Conservation (phyloP, 2,329 filamentous ascomycete genomes). For the Sordariomycetes sp. region DNA sequence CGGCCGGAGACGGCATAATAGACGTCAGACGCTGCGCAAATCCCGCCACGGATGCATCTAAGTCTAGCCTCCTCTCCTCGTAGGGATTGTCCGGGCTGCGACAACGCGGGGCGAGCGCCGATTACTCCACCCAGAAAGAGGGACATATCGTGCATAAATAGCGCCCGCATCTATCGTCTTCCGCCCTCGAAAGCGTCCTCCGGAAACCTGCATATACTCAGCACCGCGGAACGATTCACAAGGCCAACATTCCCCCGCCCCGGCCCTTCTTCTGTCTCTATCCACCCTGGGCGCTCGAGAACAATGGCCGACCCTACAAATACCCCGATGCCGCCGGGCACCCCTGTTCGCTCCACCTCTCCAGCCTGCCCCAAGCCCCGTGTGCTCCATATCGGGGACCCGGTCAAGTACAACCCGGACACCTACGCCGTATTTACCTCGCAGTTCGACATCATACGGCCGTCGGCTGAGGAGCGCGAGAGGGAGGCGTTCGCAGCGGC, state of each 20-base stretch:
- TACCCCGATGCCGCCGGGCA: constrained; percentile 29
- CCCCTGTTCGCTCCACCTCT: constrained; percentile 20
- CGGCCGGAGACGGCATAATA: too few relatives aligned
- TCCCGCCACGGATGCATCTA: too few relatives aligned
- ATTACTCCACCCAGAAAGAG: background rate
- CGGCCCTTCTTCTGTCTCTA: too few relatives aligned
- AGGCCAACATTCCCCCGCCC: background rate
- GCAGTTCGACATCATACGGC: constrained; percentile 39
- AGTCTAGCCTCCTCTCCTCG: too few relatives aligned
- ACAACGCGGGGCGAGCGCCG: background rate
- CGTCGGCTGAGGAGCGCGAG: constrained; percentile 36
- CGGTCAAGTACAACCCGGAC: constrained; percentile 35
- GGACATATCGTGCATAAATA: background rate
- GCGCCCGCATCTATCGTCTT: background rate
- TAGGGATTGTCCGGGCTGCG: too few relatives aligned
- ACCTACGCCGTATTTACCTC: constrained; percentile 31
- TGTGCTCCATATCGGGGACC: constrained; percentile 68
- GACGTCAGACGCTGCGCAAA: too few relatives aligned
- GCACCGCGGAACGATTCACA: background rate
- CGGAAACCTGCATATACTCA: background rate
- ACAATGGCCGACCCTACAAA: constrained; percentile 35
- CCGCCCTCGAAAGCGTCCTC: background rate
- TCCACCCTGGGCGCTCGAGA: too few relatives aligned
- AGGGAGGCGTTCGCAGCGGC: constrained; percentile 36
- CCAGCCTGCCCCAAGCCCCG: constrained; percentile 27